A percentile compares a stretch with the other conserved stretches of the same genome.
Conservation (phyloP, 208 protist species). For the Polymyxa betae region DNA sequence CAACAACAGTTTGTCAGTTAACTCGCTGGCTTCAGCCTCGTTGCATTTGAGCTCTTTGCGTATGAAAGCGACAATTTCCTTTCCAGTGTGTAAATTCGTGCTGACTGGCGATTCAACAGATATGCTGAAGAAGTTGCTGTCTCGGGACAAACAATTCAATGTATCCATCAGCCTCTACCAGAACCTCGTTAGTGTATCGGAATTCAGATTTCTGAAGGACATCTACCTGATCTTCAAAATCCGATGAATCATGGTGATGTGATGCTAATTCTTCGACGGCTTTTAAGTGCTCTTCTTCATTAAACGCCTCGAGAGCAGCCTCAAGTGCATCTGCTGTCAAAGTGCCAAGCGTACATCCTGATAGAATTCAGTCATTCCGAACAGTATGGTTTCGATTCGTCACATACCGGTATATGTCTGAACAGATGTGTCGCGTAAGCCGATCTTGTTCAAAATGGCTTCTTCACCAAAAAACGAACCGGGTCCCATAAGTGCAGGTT, state of each 20-base stretch:
- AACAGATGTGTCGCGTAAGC: conserved; percentile 30
- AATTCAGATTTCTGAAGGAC: background rate
- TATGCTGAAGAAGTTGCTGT: background rate
- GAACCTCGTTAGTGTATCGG: background rate
- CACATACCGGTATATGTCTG: conserved; percentile 15
- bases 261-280: background rate
- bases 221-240: background rate
- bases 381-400: background rate
- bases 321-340: conserved; percentile 34
- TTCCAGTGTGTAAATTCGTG: background rate
- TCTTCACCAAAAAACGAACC: conserved; percentile 40
- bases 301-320: background rate
- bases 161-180: background rate
- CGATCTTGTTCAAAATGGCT: conserved; percentile 44
- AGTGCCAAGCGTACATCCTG: conserved; percentile 22
- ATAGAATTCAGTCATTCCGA: background rate
- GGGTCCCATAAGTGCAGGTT: background rate
- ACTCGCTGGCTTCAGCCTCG: background rate
- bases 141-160: background rate
- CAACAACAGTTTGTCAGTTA: background rate
- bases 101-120: background rate
- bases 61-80: conserved; percentile 22
- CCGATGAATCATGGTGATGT: background rate
- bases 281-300: conserved; percentile 25
- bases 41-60: background rate